These are phyloP conservation scores for Jackrogersella minutella DNA, from an alignment of 495 filamentous ascomycete genomes.

Conservation along the genomic window DNA sequence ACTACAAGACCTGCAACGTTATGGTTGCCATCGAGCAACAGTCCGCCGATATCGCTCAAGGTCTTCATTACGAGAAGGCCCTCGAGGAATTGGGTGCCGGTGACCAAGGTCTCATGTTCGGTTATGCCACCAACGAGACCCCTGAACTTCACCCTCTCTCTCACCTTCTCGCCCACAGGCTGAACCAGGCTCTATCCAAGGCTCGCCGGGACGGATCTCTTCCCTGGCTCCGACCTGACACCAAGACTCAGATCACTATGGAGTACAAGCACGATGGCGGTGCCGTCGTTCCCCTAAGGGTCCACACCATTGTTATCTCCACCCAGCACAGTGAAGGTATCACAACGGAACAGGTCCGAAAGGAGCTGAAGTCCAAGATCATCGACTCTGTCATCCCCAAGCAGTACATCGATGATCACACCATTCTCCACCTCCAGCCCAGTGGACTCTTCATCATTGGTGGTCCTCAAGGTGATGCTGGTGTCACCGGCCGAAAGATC, in stretches of 20 bases:
- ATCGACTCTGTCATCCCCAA: slow-evolving; percentile 92
- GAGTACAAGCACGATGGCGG: slow-evolving; percentile 97
- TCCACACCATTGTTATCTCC: slow-evolving; percentile 96
- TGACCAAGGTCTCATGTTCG: slow-evolving; percentile 99
- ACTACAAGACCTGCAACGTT: slow-evolving; percentile 99
- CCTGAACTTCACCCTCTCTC: slow-evolving; percentile 96
- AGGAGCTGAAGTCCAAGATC: slow-evolving; percentile 97
- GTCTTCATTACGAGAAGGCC: slow-evolving; percentile 94
- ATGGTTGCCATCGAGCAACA: slow-evolving; percentile 99
- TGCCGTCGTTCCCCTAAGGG: slow-evolving; percentile 88
- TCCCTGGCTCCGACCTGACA: slow-evolving; percentile 96
- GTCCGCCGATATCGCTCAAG: slow-evolving; percentile 97
- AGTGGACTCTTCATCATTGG: slow-evolving; percentile 99
- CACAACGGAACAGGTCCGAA: slow-evolving; percentile 90
- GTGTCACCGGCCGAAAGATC: slow-evolving; percentile 99
- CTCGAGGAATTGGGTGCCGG: slow-evolving; percentile 97
- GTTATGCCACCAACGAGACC: slow-evolving; percentile 99
- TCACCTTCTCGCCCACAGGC: slow-evolving; percentile 90
- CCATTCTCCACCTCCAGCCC: slow-evolving; percentile 97
- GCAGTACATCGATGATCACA: slow-evolving; percentile 89
- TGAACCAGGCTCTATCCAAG: slow-evolving; percentile 90
- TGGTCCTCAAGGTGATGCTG: slow-evolving; percentile 98
- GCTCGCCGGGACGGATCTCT: slow-evolving; percentile 86
- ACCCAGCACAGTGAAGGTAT: slow-evolving; percentile 92
- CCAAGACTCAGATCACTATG: slow-evolving; percentile 99